A percentile compares a stretch with the other conserved stretches of the same genome.
Conservation (phyloP, 345 rosid species). For the Conringia planisiliqua region DNA sequence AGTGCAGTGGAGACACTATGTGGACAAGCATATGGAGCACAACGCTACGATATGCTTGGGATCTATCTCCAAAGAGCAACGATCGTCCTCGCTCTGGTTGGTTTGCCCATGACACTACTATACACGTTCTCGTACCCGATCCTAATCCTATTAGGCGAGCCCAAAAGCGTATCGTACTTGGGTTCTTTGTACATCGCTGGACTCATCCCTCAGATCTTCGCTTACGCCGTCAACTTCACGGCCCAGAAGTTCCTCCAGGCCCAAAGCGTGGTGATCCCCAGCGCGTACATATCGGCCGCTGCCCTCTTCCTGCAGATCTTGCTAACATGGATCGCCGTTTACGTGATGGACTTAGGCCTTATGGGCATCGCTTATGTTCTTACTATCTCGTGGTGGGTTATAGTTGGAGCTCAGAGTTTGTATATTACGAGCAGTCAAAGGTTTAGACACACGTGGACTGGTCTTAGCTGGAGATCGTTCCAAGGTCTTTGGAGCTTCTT, state of each 20-base stretch:
- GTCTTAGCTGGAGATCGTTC: conserved; percentile 52
- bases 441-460: conserved; percentile 65
- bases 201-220: conserved; percentile 69
- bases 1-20: conserved; percentile 87
- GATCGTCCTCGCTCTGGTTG: conserved; percentile 51
- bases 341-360: conserved; percentile 39
- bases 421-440: conserved; percentile 44
- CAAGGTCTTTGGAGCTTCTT: conserved; percentile 63
- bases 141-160: conserved; percentile 50
- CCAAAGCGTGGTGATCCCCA: conserved; percentile 58
- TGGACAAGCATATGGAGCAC: conserved; percentile 77
- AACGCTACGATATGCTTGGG: conserved; percentile 58
- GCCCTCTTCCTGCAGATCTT: conserved; percentile 42
- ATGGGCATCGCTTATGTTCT: conserved; percentile 61
- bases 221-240: conserved; percentile 62
- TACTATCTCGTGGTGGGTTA: conserved; percentile 82
- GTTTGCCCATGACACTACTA: conserved; percentile 45
- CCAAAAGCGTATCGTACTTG: conserved; percentile 47
- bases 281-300: conserved; percentile 59
- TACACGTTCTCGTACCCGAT: conserved; percentile 55
- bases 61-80: conserved; percentile 75
- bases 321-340: conserved; percentile 52
- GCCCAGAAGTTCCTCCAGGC: conserved; percentile 67
- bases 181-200: conserved; percentile 59
- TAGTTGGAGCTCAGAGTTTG: conserved; percentile 53